phyloP scores from a whole-genome alignment of 352 stramenopile genomes.

The Globisporangium ultimum region DNA sequence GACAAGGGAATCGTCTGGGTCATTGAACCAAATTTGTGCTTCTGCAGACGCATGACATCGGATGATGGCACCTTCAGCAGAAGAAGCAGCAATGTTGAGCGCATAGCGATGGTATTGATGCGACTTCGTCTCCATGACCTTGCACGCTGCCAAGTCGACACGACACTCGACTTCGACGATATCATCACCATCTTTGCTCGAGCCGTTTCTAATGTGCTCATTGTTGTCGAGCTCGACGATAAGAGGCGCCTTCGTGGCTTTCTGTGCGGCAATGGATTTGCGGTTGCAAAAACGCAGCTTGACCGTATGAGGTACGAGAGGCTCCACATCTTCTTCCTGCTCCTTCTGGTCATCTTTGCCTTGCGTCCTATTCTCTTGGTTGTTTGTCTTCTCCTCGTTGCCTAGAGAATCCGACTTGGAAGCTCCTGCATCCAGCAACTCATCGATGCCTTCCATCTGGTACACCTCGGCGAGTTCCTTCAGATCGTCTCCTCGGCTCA shows the following conservation, averaged over 20 bases:
- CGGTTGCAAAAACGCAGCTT: conserved; percentile 46
- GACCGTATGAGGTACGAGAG: conserved; percentile 24
- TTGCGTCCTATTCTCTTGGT: conserved; percentile 1
- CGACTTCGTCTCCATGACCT: conserved; percentile 50
- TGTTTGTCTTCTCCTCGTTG: conserved; percentile 8
- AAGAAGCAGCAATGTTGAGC: conserved; percentile 16
- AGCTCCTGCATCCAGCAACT: conserved; percentile 49
- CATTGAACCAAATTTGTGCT: conserved; percentile 30
- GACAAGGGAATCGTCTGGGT: conserved; percentile 1
- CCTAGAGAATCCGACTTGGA: not conserved
- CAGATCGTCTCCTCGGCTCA: conserved; percentile 60
- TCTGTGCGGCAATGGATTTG: not conserved
- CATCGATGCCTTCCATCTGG: conserved; percentile 76
- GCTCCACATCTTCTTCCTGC: not conserved
- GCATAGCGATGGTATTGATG: conserved; percentile 62
- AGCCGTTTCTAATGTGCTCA: conserved; percentile 6
- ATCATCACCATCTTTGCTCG: conserved; percentile 1
- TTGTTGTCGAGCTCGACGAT: conserved; percentile 63
- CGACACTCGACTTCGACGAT: conserved; percentile 32
- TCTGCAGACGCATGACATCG: conserved; percentile 28
- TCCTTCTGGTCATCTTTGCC: conserved; percentile 11
- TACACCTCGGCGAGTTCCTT: conserved; percentile 70
- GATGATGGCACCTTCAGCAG: conserved; percentile 17
- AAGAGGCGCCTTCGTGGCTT: conserved; percentile 34
- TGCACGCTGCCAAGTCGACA: conserved; percentile 43